Evolutionary conservation across 2,329 filamentous ascomycete species (phyloP), one percentile per base, ranked within the genome.

Genomic region (Beauveria sp.): DNA sequence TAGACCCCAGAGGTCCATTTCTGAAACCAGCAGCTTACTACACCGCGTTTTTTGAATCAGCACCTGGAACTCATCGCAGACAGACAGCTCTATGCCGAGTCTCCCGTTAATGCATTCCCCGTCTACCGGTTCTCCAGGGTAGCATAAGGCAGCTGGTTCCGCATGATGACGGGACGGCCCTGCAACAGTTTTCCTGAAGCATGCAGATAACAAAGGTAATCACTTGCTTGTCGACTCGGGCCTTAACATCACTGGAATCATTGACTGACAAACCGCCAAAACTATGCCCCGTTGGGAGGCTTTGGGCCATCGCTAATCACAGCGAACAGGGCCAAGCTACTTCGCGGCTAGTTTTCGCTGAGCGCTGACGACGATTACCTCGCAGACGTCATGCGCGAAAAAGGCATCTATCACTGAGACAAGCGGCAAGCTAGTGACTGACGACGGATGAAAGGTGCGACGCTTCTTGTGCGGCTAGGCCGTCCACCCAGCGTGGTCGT

Each of bases 171-270:
- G 30, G 4, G 10, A 12, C 30, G 10, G 14, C 14, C 12, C 12
- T 10, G 34, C 34, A 38, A 38, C 34, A 38, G 34, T 6, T 14
- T 38, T 6, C 12, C 5, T 14, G 34, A 78, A 75, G 54, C 76
- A 80, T 63, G 70, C 71, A 5, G 75, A 80, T 56, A 75, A 79
- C 59, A 80, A 78, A 64, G 76, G 74, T 1, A 74, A 79, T 56
- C 75, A 79, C 47, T 68, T 80, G 9, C 66, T 81, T 6, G 71
- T 74, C 1, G 73, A 80, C 60, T 68, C 76, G 3, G 61, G 76
- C 2, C 74, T 68, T 59, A 75, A 77, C 57, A 74, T 80, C 30
- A 77, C 72, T 6, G 74, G 74, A 46, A 51, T 63, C 8, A 58
- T 61, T 26, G 58, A 61, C 52, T 61, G 58, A 58, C 58, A 63